These are phyloP conservation scores for Xylaria intraflava DNA, from an alignment of 495 filamentous ascomycete genomes.

Conservation along the genomic window DNA sequence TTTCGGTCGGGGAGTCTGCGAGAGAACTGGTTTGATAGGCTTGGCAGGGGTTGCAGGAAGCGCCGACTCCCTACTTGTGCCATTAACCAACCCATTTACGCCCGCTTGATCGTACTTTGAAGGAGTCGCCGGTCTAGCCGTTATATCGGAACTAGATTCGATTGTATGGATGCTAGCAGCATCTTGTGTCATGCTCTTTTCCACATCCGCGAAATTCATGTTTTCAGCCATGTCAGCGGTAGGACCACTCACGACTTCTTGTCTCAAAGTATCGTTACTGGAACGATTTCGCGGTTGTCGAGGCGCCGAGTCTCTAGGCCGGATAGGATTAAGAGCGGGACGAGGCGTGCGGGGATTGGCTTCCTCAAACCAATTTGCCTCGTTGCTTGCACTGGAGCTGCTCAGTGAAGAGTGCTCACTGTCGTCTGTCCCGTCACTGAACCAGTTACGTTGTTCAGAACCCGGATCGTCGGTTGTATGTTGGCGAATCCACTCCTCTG, in stretches of 20 bases:
- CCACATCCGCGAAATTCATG: slow-evolving; percentile 33
- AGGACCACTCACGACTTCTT: slow-evolving; percentile 49
- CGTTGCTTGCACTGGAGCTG: slow-evolving; percentile 45
- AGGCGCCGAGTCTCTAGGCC: slow-evolving; percentile 23
- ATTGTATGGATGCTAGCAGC: slow-evolving; percentile 23
- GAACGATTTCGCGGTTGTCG: slow-evolving; percentile 42
- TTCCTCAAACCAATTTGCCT: slow-evolving; percentile 38
- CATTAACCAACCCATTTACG: slow-evolving; percentile 19
- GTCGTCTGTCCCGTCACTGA: slow-evolving; percentile 66
- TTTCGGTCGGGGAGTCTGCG: slow-evolving; percentile 40
- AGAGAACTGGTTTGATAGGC: slow-evolving; percentile 21
- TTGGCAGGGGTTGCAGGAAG: slow-evolving; percentile 33
- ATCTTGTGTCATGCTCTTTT: slow-evolving; percentile 23
- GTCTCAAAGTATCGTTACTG: slow-evolving; percentile 60
- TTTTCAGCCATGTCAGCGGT: slow-evolving; percentile 22
- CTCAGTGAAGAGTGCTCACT: slow-evolving; percentile 58
- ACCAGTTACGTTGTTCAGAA: slow-evolving; percentile 62
- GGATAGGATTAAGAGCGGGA: slow-evolving; percentile 36
- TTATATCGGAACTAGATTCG: slow-evolving; percentile 19
- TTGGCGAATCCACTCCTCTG: slow-evolving; percentile 72
- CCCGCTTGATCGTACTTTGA: slow-evolving; percentile 11
- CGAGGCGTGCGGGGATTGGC: slow-evolving; percentile 33
- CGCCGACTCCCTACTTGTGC: slow-evolving; percentile 37
- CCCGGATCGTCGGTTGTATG: slow-evolving; percentile 56
- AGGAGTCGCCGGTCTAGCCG: slow-evolving; percentile 23